Evolutionary conservation across 2,329 filamentous ascomycete species (phyloP).

Genomic region (Aureobasidium sp.): DNA sequence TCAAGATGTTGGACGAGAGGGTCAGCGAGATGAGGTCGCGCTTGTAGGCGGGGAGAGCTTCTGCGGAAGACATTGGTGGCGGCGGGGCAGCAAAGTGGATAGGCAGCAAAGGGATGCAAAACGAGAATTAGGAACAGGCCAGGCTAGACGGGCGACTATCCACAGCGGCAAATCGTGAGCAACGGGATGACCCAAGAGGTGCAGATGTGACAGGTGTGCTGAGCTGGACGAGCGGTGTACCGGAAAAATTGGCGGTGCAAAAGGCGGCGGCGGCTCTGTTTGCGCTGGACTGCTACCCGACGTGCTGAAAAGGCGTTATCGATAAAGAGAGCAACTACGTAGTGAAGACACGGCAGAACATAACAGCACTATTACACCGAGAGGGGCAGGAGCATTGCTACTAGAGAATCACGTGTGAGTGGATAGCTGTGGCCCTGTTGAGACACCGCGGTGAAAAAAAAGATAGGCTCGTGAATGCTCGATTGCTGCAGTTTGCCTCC

Average conservation of each 20-base stretch:
- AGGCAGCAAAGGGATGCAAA: conserved; percentile 11
- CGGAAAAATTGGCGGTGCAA: not conserved
- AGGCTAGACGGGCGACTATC: conserved; percentile 12
- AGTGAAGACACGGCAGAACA: not conserved
- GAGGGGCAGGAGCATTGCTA: not conserved
- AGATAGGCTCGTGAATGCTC: not conserved
- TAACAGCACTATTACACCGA: not conserved
- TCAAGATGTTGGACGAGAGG: conserved; percentile 62
- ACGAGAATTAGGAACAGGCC: conserved; percentile 1
- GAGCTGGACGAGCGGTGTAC: conserved; percentile 4
- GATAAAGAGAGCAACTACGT: conserved; percentile 1
- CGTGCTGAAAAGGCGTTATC: not conserved
- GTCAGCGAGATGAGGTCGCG: conserved; percentile 63
- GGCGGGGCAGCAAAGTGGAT: conserved; percentile 15
- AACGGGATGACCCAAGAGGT: conserved; percentile 4
- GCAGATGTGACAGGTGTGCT: not conserved
- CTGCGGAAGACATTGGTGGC: conserved; percentile 18
- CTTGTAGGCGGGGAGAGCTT: conserved; percentile 52
- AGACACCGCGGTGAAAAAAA: conserved; percentile 10
- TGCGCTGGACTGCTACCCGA: not conserved
- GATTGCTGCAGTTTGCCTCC: conserved; percentile 11
- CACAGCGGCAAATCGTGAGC: conserved; percentile 12
- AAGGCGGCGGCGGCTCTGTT: not conserved
- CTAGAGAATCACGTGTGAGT: not conserved
- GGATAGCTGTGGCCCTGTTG: not conserved